These are phyloP conservation scores for Coccomyxa sp. DNA, from an alignment of 139 green algal species.

Conservation along the genomic window DNA sequence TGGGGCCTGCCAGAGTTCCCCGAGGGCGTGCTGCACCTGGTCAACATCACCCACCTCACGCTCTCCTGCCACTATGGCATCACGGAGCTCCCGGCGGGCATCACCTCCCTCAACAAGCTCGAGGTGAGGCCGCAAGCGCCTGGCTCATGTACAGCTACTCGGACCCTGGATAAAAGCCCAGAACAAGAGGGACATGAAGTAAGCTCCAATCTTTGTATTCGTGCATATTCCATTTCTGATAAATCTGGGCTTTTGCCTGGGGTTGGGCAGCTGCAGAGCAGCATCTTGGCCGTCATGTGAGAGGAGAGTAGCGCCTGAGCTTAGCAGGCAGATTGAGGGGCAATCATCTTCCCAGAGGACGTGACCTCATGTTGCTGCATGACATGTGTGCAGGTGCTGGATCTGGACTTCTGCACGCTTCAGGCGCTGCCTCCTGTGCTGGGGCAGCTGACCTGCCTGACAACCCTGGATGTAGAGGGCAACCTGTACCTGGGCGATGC, in stretches of 20 bases:
- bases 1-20: constrained; percentile 27
- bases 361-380: not conserved
- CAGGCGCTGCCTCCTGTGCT: constrained; percentile 16
- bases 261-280: too few species aligned
- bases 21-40: constrained; percentile 20
- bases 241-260: too few species aligned
- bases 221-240: too few species aligned
- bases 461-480: constrained; percentile 30
- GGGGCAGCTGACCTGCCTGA: constrained; percentile 21
- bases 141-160: not conserved
- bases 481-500: constrained; percentile 24
- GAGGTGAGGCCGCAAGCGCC: constrained; percentile 3
- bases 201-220: too few species aligned
- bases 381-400: constrained; percentile 14
- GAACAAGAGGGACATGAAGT: too few species aligned
- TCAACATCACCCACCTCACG: constrained; percentile 29
- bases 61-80: constrained; percentile 31
- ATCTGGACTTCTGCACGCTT: constrained; percentile 28
- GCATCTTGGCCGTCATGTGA: too few species aligned
- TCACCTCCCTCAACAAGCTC: constrained; percentile 23
- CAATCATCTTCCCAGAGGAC: too few species aligned
- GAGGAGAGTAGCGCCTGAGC: too few species aligned
- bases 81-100: constrained; percentile 11
- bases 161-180: not conserved
- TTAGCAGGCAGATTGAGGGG: too few species aligned